Evolutionary conservation across 2,329 filamentous ascomycete species (phyloP), one percentile per base, ranked within the genome.

Genomic region (Akanthomyces uredinophilus): DNA sequence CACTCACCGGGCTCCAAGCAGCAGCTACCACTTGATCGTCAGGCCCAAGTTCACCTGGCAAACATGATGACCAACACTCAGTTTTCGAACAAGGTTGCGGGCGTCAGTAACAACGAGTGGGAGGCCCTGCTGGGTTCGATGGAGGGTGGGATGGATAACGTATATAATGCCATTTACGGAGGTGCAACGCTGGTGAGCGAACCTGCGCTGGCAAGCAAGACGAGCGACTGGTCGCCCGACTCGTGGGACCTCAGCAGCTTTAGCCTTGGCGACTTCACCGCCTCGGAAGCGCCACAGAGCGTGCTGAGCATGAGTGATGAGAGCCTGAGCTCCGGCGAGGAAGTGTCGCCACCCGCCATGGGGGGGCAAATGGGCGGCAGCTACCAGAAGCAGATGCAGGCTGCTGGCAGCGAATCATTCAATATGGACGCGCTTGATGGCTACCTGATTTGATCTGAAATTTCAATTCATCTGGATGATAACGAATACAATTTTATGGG

Each of bases 141-240:
- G 72, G 92, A 96, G 68, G 87, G 87, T 41, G 91, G 91, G 0
- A 83, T 88, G 66, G 85, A 87, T 60, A 96, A 94, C 70, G 88
- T 96, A n/a, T 95, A 91, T 73, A 88, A 92, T 70, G 88, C 87
- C 46, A 91, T 92, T 61, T 92, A 92, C 67, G 90, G 89, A 43
- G 89, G 89, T 0, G 81, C 83, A 11, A 80, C 59, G 22, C 74
- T 78, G 64, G 77, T 75, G 4, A 72, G 81, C 37, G 76, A 80
- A 39, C 77, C 81, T 24, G 74, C 80, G 13, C 74, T 80, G 20
- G 70, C 78, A 0, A 76, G 74, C n/a, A 68, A 73, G 1, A 71
- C 73, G 43, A 73, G 72, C 22, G 77, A 78, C 57, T 87, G 83
- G 85, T 82, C 83, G 1, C 81, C 83, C 0, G 83, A 86, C 63